Percentiles rank a stretch among this genome's conserved stretches.
phyloP scores from a whole-genome alignment of 345 rosid species.

The Tarenaya hassleriana region DNA sequence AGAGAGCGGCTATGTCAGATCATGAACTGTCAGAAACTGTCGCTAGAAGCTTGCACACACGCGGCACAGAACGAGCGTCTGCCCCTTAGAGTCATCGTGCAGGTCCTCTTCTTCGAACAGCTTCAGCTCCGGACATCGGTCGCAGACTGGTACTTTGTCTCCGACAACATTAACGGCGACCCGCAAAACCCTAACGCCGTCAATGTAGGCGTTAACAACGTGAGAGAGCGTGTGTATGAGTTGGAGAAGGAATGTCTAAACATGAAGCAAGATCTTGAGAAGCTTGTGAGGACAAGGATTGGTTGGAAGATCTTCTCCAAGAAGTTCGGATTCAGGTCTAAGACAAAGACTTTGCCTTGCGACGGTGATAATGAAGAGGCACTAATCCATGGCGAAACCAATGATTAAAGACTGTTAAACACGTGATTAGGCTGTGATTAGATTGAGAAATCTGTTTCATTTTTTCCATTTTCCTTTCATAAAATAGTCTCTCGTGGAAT shows the following conservation, averaged over 20 bases:
- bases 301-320: slow-evolving; percentile 53
- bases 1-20: slow-evolving; percentile 70
- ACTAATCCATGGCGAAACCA: slow-evolving; percentile 15
- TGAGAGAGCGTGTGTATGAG: slow-evolving; percentile 63
- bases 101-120: slow-evolving; percentile 88
- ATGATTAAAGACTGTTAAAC: not conserved
- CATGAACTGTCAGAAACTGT: slow-evolving; percentile 85
- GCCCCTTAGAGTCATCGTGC: slow-evolving; percentile 78
- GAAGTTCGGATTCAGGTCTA: slow-evolving; percentile 37
- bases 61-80: slow-evolving; percentile 94
- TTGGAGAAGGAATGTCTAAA: slow-evolving; percentile 72
- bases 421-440: too few species aligned
- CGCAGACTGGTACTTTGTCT: slow-evolving; percentile 57
- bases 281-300: slow-evolving; percentile 56
- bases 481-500: too few species aligned
- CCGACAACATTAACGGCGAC: slow-evolving; percentile 49
- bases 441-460: too few species aligned
- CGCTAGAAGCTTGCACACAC: slow-evolving; percentile 84
- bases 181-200: slow-evolving; percentile 29
- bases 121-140: slow-evolving; percentile 72
- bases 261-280: slow-evolving; percentile 76
- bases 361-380: slow-evolving; percentile 10
- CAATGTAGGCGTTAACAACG: slow-evolving; percentile 34
- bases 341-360: slow-evolving; percentile 32
- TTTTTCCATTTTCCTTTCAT: too few species aligned